phyloP scores from a whole-genome alignment of 192 early-diverging fungal genomes.

The Diversispora epigaea region DNA sequence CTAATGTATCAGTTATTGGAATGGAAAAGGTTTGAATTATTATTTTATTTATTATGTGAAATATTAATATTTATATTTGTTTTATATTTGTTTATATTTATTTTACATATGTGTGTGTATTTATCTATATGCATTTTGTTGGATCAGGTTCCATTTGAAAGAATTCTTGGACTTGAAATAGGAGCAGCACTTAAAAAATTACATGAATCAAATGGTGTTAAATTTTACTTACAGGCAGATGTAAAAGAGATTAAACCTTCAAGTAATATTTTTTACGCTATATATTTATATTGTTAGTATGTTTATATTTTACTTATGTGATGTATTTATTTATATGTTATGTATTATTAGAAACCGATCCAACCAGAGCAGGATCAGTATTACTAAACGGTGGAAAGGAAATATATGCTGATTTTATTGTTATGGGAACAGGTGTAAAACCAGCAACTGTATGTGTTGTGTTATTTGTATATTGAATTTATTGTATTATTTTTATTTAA shows the following conservation, averaged over 20 bases:
- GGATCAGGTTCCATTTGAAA: slow-evolving; percentile 48
- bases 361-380: slow-evolving; percentile 41
- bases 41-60: neutral
- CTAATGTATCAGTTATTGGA: slow-evolving; percentile 59
- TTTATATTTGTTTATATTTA: too few species aligned
- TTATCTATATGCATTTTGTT: neutral
- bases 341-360: slow-evolving; percentile 8
- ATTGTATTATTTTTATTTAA: too few species aligned
- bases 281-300: neutral
- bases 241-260: slow-evolving; percentile 36
- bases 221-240: slow-evolving; percentile 42
- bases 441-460: slow-evolving; percentile 40
- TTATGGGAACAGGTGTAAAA: slow-evolving; percentile 55
- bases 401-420: slow-evolving; percentile 51
- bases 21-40: slow-evolving; percentile 40
- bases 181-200: slow-evolving; percentile 48
- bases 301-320: neutral
- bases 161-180: slow-evolving; percentile 50
- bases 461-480: too few species aligned
- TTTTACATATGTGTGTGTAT: neutral
- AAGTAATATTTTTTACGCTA: slow-evolving; percentile 8
- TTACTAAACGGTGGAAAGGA: slow-evolving; percentile 38
- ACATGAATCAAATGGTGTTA: slow-evolving; percentile 48
- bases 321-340: neutral
- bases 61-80: too few species aligned